Base-by-base conservation (phyloP, 139 green algal species). In the Tetradesmus lagerheimii region DNA sequence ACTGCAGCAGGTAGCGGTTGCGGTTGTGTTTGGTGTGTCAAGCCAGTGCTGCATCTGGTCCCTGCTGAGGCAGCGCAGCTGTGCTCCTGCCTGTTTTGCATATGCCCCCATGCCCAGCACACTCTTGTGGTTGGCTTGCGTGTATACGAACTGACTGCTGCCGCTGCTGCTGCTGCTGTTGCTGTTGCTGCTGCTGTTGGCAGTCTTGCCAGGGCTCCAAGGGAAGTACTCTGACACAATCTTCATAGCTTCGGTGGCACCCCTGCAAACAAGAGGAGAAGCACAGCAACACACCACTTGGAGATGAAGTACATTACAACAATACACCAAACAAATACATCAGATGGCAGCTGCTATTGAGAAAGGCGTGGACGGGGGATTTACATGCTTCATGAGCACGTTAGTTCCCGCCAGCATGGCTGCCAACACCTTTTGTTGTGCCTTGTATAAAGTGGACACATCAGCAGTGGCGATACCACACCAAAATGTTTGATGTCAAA, bases 61-160 rank as follows among this genome's bases (percentile, higher is more conserved):
- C 31, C 76, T 41, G 37, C 38, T 83, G 76, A 83, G 76, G 76
- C 76, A 83, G 18, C 38, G 76, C 37, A 83, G 76, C 37, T 41
- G 11, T 45, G 76, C 76, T 2, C 76, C 76, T 12, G 76, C 76
- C 23, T 45, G 37, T 8, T 45, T 45, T 35, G 95, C 94, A 79
- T 95, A 95, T 88, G 96, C 92, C 4, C 95, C 92, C 2, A 97
- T 92, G 77, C 95, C 95, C 45, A 97, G 91, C 90, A 97, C 93
- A 83, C 90, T 95, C 94, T 83, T 83, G 76, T 83, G 76, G 34
- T 83, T 83, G 76, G 76, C 76, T 16, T 47, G 76, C 0, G 76
- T 83, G 76, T 83, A 83, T 27, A 37, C 57, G 76, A 47, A 83
- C 31, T 80, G 71, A 25, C 71, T 80, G 74, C 74, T 80, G 74